Base-by-base conservation (phyloP, 164 flowering plant species). In the Hamamelis virginiana region DNA sequence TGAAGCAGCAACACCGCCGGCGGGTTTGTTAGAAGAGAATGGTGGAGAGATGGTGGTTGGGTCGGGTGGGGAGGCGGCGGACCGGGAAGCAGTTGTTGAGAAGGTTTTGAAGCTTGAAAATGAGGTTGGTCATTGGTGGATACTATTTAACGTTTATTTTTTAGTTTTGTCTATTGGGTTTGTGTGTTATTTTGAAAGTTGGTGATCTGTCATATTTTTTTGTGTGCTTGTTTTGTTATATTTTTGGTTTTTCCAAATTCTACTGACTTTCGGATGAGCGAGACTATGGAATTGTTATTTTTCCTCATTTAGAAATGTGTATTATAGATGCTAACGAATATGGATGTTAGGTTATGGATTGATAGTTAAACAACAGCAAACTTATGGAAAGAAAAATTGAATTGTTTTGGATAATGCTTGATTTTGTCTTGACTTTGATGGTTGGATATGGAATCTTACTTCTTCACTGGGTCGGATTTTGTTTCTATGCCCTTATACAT, bases 41-140 rank as follows among this genome's bases (percentile, higher is more conserved):
- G 84, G 82, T 14, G 78, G 78, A 18, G 47, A 53, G 15, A 18
- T 28, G 63, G 41, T 61, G 61, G 59, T 52, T 63, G 69, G 8
- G 16, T 56, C 23, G 64, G 75, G 25, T 33, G 74, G 26, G 68
- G 62, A 43, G 9, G 67, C 52, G 79, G 74, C 76, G 62, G 91
- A 83, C 65, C 67, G 78, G 22, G 83, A 78, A 38, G 88, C 82
- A 21, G 67, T 86, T 58, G 26, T 67, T 0, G 86, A 86, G 51
- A 85, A 69, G 71, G 50, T 82, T 22, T 65, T 83, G 0, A 75
- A 72, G 78, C 85, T 94, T 3, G 90, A 90, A 66, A 77, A 66
- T 6, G 98, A 94, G 98, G 98, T 93, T 75, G 45, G 78, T 71
- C 51, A 9, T 1, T 51, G 28, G 58, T 9, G 10, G 3, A 46